Percentiles rank a stretch among this genome's conserved stretches.
Conservation (phyloP, 257 asterid genomes). For the Rhazya stricta region DNA sequence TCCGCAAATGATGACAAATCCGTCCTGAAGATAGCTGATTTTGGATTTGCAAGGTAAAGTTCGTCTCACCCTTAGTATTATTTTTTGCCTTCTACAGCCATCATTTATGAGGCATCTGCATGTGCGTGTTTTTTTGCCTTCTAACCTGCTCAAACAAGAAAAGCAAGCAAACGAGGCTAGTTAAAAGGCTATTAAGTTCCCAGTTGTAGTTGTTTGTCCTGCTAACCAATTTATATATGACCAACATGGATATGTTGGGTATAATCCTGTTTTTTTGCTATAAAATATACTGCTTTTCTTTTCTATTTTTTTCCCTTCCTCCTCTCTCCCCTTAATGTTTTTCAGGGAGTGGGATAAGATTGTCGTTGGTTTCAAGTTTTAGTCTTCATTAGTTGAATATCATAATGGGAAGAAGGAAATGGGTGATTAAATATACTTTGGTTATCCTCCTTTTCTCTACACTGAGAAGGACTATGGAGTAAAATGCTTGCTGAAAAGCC, state of each 20-base stretch:
- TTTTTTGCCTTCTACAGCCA: neutral
- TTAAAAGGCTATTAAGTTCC: neutral
- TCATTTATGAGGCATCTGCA: neutral
- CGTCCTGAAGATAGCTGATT: conserved; percentile 48
- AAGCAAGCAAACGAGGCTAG: neutral
- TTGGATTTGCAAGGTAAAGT: conserved; percentile 76
- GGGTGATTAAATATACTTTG: neutral
- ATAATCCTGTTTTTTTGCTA: neutral
- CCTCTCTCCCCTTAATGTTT: neutral
- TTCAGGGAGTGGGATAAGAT: neutral
- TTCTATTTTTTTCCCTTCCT: neutral
- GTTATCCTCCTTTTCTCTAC: neutral
- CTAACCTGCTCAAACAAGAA: neutral
- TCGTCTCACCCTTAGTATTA: neutral
- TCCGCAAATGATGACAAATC: conserved; percentile 38
- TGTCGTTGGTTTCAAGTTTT: neutral
- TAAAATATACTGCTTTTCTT: neutral
- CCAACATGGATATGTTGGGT: neutral
- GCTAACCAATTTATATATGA: neutral
- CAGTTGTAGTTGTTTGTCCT: neutral
- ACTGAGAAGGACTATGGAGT: neutral
- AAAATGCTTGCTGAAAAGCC: neutral
- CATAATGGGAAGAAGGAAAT: neutral
- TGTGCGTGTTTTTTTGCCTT: neutral
- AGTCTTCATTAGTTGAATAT: neutral